Evolutionary conservation across 768 basidiomycete species (phyloP), one percentile per base, ranked within the genome.

Genomic region (Trametes cingulata): DNA sequence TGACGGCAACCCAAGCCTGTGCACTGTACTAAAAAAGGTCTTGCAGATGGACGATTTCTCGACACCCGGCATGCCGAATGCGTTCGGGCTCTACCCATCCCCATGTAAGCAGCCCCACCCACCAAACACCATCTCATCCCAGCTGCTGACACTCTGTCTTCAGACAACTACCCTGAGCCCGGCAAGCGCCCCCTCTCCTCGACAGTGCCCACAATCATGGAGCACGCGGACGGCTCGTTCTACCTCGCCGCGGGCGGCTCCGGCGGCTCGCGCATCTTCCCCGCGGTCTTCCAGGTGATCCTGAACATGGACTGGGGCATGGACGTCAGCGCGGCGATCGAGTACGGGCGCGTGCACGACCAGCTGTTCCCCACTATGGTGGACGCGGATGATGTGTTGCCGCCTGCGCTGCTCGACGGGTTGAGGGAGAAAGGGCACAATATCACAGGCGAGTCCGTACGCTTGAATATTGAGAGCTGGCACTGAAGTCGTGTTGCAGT

Each of bases 41-140:
- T n/a, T n/a, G n/a, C 54, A 87, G 83, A 91, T 93, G 90, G 92
- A 94, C 63, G 96, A 98, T 72, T 98, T 98, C 72, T 90, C 93
- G 12, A 87, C 78, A 0, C 95, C 95, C 1, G 93, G 90, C 3
- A 72, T 74, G n/a, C 83, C 92, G 6, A 96, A 97, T 66, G 84
- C 78, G 2, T 96, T 93, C 68, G 94, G 91, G 0, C 74, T 95
- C 47, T 85, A 77, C 75, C 88, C 93, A 17, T 92, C 90, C 15
- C 91, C 90, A 6, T 93, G 91, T 90, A 71, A 58, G 82, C 71
- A 24, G 56, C 35, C 8, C 40, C n/a, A n/a, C 43, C 19, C n/a
- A 19, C 17, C 6, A 6, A 12, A 41, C 15, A 4, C 9, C 13
- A 8, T 19, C 52, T 7, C 17, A 3, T 17, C 5, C 14, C 10